phyloP scores from a whole-genome alignment of 768 basidiomycete species.

The Rhodosporidiobolus sp. region DNA sequence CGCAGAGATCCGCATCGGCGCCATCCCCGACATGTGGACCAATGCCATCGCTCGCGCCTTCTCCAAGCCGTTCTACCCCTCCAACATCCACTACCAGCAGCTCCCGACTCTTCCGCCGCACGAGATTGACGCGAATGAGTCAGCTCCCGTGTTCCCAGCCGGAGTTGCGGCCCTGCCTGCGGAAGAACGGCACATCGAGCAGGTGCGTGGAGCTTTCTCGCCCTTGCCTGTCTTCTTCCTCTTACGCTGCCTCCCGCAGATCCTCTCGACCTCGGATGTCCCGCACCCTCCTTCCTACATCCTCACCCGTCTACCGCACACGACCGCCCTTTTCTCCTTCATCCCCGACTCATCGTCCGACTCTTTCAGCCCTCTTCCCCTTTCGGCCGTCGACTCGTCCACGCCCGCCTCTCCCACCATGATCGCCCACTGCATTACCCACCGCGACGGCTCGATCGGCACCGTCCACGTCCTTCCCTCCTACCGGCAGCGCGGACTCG shows the following conservation, averaged over 20 bases:
- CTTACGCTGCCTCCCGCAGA: not conserved
- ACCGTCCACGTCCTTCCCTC: constrained; percentile 15
- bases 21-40: constrained; percentile 17
- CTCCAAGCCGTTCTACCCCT: constrained; percentile 3
- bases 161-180: not conserved
- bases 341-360: not conserved
- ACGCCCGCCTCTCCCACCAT: not conserved
- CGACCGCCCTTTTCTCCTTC: not conserved
- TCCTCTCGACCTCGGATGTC: constrained; percentile 26
- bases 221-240: no score
- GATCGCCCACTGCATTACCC: constrained; percentile 25
- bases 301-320: constrained; percentile 9
- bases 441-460: constrained; percentile 34
- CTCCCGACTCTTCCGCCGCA: not conserved
- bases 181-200: not conserved
- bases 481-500: not conserved
- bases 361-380: not conserved
- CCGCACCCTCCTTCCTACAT: constrained; percentile 23
- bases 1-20: constrained; percentile 26
- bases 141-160: not conserved
- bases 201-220: not conserved
- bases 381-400: not conserved
- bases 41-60: not conserved
- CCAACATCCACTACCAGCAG: constrained; percentile 12
- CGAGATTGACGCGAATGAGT: no score